phyloP scores from a whole-genome alignment of 1,139 yeast species.

The Saccharomyces pastorianus region DNA sequence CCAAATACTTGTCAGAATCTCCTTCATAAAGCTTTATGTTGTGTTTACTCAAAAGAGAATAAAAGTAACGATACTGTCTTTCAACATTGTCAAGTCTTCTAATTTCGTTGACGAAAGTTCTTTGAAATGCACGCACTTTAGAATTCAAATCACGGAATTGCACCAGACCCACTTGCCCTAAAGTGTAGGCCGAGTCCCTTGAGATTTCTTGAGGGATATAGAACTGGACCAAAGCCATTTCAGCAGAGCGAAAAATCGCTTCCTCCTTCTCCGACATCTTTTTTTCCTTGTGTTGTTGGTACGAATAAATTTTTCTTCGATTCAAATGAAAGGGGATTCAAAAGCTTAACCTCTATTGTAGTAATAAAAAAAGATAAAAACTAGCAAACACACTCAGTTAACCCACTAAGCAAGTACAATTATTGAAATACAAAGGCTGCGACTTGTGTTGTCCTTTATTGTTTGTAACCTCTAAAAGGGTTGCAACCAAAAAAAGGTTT shows the following conservation, averaged over 20 bases:
- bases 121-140: constrained; percentile 70
- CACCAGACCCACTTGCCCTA: constrained; percentile 75
- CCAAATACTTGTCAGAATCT: constrained; percentile 6
- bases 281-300: neutral
- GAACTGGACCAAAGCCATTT: constrained; percentile 86
- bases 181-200: constrained; percentile 70
- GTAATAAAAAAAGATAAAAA: neutral
- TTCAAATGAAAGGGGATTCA: neutral
- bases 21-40: constrained; percentile 42
- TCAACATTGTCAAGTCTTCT: constrained; percentile 58
- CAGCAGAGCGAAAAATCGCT: constrained; percentile 84
- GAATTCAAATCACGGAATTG: constrained; percentile 88
- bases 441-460: neutral
- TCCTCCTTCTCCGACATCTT: constrained; percentile 38
- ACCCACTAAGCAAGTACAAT: neutral
- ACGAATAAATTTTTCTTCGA: neutral
- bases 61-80: constrained; percentile 44
- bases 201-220: constrained; percentile 85
- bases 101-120: constrained; percentile 78
- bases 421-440: neutral
- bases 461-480: neutral
- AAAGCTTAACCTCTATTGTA: neutral
- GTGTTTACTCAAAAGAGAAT: constrained; percentile 41
- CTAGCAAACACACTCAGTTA: neutral
- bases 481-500: neutral